Evolutionary conservation across 257 asterid genomes (phyloP).

Genomic region (Datura wrightii): DNA sequence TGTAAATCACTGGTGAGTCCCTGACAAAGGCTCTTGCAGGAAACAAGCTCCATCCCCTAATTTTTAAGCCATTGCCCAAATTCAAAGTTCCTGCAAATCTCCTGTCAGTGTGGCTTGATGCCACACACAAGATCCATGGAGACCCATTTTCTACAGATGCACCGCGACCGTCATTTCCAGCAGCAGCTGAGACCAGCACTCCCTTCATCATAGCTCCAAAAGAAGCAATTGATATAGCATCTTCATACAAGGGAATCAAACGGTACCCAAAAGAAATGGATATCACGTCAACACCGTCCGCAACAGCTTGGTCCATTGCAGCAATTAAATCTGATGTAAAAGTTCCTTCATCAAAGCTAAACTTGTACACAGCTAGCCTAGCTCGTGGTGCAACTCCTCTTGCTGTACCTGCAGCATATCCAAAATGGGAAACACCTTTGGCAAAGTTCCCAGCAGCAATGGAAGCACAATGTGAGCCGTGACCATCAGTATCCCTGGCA

Average conservation of each 20-base stretch:
- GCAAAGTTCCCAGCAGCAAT: constrained; percentile 30
- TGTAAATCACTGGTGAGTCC: background rate
- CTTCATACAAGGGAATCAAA: background rate
- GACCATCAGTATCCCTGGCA: constrained; percentile 30
- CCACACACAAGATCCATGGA: constrained; percentile 28
- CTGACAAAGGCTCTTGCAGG: constrained; percentile 18
- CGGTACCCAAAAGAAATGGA: background rate
- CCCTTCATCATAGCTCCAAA: constrained; percentile 20
- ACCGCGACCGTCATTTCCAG: background rate
- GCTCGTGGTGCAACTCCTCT: constrained; percentile 18
- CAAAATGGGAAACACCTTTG: constrained; percentile 25
- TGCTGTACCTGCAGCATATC: constrained; percentile 33
- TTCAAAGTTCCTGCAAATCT: constrained; percentile 19
- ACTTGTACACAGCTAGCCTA: constrained; percentile 28
- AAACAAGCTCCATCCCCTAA: constrained; percentile 33
- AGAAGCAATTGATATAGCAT: constrained; percentile 18
- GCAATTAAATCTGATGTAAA: constrained; percentile 37
- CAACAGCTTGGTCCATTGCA: constrained; percentile 41
- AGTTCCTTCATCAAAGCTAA: constrained; percentile 22
- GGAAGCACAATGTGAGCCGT: constrained; percentile 11
- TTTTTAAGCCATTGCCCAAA: constrained; percentile 19
- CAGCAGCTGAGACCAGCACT: background rate
- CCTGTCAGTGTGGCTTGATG: background rate
- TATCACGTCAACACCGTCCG: constrained; percentile 28
- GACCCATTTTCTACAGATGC: background rate